A percentile compares a stretch with the other conserved stretches of the same genome.
Conservation (phyloP, 495 filamentous ascomycete genomes). For the Aspergillus hancockii region DNA sequence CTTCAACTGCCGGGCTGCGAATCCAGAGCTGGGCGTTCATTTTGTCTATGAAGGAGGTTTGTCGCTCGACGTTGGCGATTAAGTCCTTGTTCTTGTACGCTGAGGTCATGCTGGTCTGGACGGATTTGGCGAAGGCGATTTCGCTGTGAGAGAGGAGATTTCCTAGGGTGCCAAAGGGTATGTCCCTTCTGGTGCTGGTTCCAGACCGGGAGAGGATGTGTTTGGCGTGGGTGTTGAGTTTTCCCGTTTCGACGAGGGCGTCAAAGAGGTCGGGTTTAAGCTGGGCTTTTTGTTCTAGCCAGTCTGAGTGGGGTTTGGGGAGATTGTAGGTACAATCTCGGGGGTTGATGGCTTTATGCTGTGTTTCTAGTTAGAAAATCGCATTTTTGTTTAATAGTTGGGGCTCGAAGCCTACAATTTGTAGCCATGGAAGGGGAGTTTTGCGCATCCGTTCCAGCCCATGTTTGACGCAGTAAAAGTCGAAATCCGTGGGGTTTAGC, state of each 20-base stretch:
- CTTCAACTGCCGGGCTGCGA: conserved; percentile 29
- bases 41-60: conserved; percentile 27
- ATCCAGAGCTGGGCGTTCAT: conserved; percentile 33
- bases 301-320: neutral
- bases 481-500: conserved; percentile 20
- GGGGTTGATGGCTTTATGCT: conserved; percentile 16
- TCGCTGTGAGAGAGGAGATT: neutral
- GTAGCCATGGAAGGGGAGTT: conserved; percentile 22
- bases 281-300: conserved; percentile 2
- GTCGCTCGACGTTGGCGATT: conserved; percentile 18
- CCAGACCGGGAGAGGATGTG: neutral
- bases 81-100: conserved; percentile 1
- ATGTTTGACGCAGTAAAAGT: conserved; percentile 6
- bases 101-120: neutral
- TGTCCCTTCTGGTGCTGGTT: neutral
- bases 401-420: conserved; percentile 20
- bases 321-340: conserved; percentile 17
- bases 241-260: neutral
- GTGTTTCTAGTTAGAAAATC: neutral
- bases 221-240: neutral
- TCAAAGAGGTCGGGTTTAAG: conserved; percentile 11
- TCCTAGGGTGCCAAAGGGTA: neutral
- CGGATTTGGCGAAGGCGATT: neutral
- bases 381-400: too few species aligned
- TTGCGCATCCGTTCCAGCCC: conserved; percentile 7